Evolutionary conservation across 345 rosid genomes (phyloP).

Genomic region (Brassica juncea): DNA sequence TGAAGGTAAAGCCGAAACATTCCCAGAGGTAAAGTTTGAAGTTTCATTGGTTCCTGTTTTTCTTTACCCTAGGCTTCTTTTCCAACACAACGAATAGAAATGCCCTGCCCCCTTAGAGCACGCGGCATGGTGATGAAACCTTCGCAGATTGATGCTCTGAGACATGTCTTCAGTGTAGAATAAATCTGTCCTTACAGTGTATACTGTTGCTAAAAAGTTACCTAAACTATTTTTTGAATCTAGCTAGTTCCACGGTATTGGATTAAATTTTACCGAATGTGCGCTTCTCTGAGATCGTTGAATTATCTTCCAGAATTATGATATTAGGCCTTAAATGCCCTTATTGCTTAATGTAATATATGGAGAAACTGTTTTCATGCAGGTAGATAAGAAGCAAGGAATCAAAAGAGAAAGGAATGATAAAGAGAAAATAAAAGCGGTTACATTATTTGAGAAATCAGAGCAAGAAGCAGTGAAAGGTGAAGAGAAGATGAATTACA

Average conservation of each 20-base stretch:
- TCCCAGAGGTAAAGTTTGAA: slow-evolving; percentile 27
- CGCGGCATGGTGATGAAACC: slow-evolving; percentile 1
- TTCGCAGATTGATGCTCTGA: not conserved
- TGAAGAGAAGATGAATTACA: slow-evolving; percentile 20
- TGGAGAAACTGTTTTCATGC: not conserved
- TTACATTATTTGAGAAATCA: not conserved
- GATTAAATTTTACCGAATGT: not conserved
- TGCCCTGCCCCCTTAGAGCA: slow-evolving; percentile 6
- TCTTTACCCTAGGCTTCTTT: not conserved
- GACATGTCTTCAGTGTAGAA: not conserved
- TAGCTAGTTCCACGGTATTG: not conserved
- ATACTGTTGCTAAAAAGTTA: not conserved
- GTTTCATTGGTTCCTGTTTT: not conserved
- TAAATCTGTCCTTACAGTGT: not conserved
- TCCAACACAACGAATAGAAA: not conserved
- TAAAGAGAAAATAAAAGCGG: not conserved
- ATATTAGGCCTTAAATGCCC: not conserved
- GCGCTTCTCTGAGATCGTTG: not conserved
- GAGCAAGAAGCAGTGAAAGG: not conserved
- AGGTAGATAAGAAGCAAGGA: not conserved
- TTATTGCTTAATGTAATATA: no score
- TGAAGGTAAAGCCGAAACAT: slow-evolving; percentile 38
- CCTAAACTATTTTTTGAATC: not conserved
- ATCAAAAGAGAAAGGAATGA: not conserved
- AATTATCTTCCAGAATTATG: not conserved